Conservation (phyloP, 1,284 basidiomycete species). For the Phellopilus nigrolimitatus region DNA sequence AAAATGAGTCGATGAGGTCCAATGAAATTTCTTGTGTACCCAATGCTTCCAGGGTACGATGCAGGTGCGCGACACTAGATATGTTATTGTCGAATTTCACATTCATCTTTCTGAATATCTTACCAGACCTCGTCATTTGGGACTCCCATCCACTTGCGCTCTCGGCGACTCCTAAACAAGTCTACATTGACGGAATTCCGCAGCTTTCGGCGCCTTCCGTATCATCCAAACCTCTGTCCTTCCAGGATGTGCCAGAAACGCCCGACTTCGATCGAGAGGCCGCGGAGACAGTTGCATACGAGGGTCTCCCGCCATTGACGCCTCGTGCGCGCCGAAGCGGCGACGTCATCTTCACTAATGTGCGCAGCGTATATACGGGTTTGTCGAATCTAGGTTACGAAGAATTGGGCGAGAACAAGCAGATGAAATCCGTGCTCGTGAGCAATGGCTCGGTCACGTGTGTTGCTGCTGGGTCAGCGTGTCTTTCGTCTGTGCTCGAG, state of each 20-base stretch:
- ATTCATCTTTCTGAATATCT: not conserved
- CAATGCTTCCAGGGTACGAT: too few species aligned
- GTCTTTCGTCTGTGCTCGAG: not conserved
- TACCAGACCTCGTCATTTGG: slow-evolving; percentile 38
- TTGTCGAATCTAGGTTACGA: too few species aligned
- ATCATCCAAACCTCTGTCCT: slow-evolving; percentile 38
- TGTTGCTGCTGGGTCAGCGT: not conserved
- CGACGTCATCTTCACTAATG: slow-evolving; percentile 40
- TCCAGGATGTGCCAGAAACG: too few species aligned
- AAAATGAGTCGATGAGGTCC: not conserved
- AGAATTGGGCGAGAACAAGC: not conserved
- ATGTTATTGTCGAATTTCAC: not conserved
- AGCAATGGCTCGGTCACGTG: slow-evolving; percentile 36
- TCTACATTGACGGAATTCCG: too few species aligned
- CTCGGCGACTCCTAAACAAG: too few species aligned
- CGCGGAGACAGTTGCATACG: slow-evolving; percentile 46
- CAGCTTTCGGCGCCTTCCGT: too few species aligned
- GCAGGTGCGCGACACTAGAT: not conserved
- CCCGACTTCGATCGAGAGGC: slow-evolving; percentile 64
- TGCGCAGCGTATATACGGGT: slow-evolving; percentile 23
- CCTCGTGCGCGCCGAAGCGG: slow-evolving; percentile 21
- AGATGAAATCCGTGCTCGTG: slow-evolving; percentile 31
- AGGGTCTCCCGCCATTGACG: slow-evolving; percentile 60
- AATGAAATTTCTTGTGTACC: not conserved
- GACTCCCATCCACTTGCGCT: too few species aligned